Evolutionary conservation across 192 early-diverging fungal genomes (phyloP), one percentile per base, ranked within the genome.

Genomic region (Chytriomyces sp.): DNA sequence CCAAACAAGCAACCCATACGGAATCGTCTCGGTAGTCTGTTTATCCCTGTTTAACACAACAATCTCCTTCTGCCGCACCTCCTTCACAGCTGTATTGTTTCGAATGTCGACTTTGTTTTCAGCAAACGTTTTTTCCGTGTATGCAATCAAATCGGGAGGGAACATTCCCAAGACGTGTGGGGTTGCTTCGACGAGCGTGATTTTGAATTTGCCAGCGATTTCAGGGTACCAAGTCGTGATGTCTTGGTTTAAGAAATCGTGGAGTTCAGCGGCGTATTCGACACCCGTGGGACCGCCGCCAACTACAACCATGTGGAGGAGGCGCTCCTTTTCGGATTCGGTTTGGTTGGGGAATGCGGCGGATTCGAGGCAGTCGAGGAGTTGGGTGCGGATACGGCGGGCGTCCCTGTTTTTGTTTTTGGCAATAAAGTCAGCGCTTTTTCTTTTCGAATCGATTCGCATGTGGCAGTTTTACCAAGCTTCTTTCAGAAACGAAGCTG

Each of bases 1-100:
- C 94, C 94, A 95, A 6, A 94, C 93, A 26, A 94, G 79, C 46
- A 95, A 78, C 57, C 86, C 93, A 70, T 92, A 94, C 11, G 91
- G 91, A 62, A 94, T 92, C 20, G 77, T 81, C 59, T 86, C 84
- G 13, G 86, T 63, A 57, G 20, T 13, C 63, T 88, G 74, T 73
- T 91, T 91, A 73, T 92, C 84, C 67, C 83, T 77, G 49, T 91
- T 82, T 69, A 88, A 79, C 7, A 94, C 92, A 50, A 92, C 79
- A 61, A 94, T 88, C 50, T 91, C 87, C 77, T 92, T 90, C 67
- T 92, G 86, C 6, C 81, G 82, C 18, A 94, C 92, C 68, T 93
- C 89, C 81, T 93, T 93, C 49, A 94, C 93, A 83, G 87, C 86
- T 0, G 93, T 94, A 83, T 93, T 94, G 75, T 87, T 92, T 48